Base-by-base conservation (phyloP, 208 protist species). In the Trypanosoma rangeli region DNA sequence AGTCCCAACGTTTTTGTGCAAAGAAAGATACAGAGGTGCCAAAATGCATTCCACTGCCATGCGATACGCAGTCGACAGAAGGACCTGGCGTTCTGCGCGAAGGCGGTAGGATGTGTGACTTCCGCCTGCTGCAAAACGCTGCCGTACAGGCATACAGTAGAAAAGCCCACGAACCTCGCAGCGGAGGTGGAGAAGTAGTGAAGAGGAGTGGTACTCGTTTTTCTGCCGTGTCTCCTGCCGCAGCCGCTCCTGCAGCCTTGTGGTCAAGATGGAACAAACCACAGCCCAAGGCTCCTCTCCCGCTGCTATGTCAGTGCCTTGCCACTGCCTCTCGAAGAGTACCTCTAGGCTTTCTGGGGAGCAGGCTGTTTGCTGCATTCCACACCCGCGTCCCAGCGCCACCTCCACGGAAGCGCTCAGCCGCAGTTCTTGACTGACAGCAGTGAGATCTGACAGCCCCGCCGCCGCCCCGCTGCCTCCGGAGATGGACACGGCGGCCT, bases 121-220 rank as follows among this genome's bases (percentile, higher is more conserved):
- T 16, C 22, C 0, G 49, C 44, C 50, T 0, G 35, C 24, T 50
- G 26, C 13, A 49, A 20, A 48, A 52, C 54, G 22, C 13, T 15
- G 50, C 22, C 84, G 80, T 18, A 89, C 75, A n/a, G 84, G 81
- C 7, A 89, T 46, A 49, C 68, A 74, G 39, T 68, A 64, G 54
- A 86, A 89, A 0, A 89, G 61, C 13, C 70, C 76, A 65, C 48
- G 54, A 26, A 84, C 81, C 13, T 66, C 53, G 33, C 84, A 86
- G 26, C 53, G 50, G 16, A 77, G 35, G 22, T 54, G 39, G 35
- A 70, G 24, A 22, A 49, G 13, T 57, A 58, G 31, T 37, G 24
- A 13, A 64, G 50, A 29, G 20, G 16, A 3, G 35, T 50, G 29
- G n/a, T 49, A 20, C 42, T 71, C 9, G 12, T 39, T 3, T 68